Evolutionary conservation across 1,139 yeast species (phyloP), one percentile per base, ranked within the genome.

Genomic region (Taphrina pruni): DNA sequence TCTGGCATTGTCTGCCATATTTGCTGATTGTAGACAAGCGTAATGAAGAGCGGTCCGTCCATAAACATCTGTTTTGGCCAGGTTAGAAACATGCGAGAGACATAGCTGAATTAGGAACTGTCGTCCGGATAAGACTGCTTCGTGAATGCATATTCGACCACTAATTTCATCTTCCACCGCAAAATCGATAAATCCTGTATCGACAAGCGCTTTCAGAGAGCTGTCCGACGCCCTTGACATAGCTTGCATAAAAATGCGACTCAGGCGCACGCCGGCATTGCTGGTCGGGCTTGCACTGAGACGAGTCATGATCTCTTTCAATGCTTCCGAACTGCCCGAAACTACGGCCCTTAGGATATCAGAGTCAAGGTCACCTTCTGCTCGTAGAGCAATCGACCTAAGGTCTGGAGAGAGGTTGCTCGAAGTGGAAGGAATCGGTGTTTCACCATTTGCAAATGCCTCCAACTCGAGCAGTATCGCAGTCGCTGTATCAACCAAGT

Each of bases 1-100:
- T 32, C 75, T 74, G n/a, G 70, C 69, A 46, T 81, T 73, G 39
- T 79, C 26, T 20, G 48, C 73, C 20, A 76, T 77, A 43, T 75
- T 74, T 60, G 79, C 78, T 65, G 79, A 76, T 71, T 79, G 76
- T 21, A 79, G 75, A 6, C 96, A 85, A 0, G 97, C 96, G 77
- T 93, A 91, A 78, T 94, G 98, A 14, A 94, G 79, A 51, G 98
- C 93, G 1, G 88, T 87, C 73, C 95, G 84, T 4, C 96, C 97
- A 73, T 89, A 88, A 56, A 84, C 83, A 75, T 89, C 95, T 70
- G 80, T 81, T 38, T 60, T 57, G 8, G 64, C 32, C 17, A 65
- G 35, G 20, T 50, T 45, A 8, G 65, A 39, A 3, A 21, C 21
- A 17, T 32, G 32, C 8, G 43, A 32, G 26, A 64, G 56, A 41